These are phyloP conservation scores for Ophiostoma himal-ulmi DNA, from an alignment of 2,329 filamentous ascomycete genomes.

Conservation along the genomic window DNA sequence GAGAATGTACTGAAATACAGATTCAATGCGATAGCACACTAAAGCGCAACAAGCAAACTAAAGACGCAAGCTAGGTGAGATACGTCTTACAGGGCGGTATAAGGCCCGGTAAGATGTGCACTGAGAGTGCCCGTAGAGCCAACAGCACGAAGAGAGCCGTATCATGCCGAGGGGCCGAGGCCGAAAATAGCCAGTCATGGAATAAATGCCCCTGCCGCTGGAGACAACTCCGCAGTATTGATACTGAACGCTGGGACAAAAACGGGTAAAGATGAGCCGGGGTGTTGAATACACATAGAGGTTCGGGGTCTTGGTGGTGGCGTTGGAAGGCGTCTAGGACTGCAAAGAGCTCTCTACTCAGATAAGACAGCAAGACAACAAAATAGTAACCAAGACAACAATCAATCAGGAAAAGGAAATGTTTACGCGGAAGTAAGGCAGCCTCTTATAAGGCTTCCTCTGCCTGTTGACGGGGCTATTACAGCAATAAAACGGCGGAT, in stretches of 20 bases:
- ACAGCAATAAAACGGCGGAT: neutral
- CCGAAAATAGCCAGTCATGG: neutral
- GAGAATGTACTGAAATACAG: neutral
- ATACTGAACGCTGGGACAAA: neutral
- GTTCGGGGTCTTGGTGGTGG: neutral
- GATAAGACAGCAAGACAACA: neutral
- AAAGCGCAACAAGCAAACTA: neutral
- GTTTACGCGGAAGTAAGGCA: neutral
- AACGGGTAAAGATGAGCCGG: neutral
- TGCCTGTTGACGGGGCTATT: neutral
- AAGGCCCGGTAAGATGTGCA: neutral
- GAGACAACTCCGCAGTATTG: neutral
- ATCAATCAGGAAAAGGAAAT: neutral
- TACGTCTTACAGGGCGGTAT: neutral
- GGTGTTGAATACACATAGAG: neutral
- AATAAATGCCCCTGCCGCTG: neutral
- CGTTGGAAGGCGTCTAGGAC: neutral
- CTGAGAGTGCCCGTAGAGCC: neutral
- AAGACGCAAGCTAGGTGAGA: neutral
- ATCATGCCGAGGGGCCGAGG: constrained; percentile 21
- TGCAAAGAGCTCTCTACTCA: neutral
- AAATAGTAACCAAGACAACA: neutral
- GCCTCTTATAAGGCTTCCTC: neutral
- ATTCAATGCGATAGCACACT: neutral
- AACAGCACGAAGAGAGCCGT: constrained; percentile 18